Base-by-base conservation (phyloP, 1,284 basidiomycete species). In the Fereydounia khargensis region DNA sequence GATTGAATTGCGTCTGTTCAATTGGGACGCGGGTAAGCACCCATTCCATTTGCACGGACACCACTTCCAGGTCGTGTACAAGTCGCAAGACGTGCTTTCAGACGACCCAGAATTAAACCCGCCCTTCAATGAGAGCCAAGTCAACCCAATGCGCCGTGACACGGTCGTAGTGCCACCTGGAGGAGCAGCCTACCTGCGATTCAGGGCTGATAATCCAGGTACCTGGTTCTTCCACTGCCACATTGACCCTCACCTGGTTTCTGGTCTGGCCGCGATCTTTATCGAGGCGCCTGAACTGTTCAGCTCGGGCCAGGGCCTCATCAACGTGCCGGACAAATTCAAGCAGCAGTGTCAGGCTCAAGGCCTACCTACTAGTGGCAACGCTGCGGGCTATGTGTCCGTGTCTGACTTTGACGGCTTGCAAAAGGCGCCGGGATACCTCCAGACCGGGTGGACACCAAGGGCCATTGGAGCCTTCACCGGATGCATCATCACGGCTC, bases 61-160 rank as follows among this genome's bases (percentile, higher is more conserved):
- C 54, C 22, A 46, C 19, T 28, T 74, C 37, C 71, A 76, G 34
- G 66, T 70, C 23, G 79, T 88, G 25, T 84, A 89, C 68, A 28
- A 65, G 34, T 78, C 84, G 32, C 83, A 88, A 9, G 85, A 87
- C 3, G 78, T 96, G n/a, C 84, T 84, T 0, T 90, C 89, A 0
- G 77, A 82, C 65, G 87, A 96, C 76, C 82, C 86, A 0, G 67
- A 78, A 3, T 79, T 91, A 47, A 95, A 95, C 79, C 91, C 91
- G 14, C 85, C 88, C 0, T 77, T 88, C 43, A 79, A 83, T 37
- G 91, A 42, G 89, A 95, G 77, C 62, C 77, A 19, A 55, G 73
- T 43, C 18, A 78, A 77, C 53, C 77, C 78, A 0, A 51, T 77
- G 38, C 60, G 78, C 4, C 59, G 78, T n/a, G 78, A 79, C 45